Evolutionary conservation across 225 moss, liverwort and hornwort genomes (phyloP).

Genomic region (Ulota crispa): DNA sequence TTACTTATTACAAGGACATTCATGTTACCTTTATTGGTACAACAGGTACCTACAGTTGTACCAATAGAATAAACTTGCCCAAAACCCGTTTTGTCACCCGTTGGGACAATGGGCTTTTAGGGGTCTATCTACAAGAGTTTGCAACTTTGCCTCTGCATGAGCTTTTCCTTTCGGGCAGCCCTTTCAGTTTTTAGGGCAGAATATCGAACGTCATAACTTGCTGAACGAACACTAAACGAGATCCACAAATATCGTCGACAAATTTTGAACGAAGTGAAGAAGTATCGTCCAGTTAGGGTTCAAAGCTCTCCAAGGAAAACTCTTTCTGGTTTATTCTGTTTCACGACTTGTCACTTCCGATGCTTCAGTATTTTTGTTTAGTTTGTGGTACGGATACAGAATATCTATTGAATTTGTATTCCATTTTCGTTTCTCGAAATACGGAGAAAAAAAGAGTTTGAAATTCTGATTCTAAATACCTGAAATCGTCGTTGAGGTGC

Average conservation of each 20-base stretch:
- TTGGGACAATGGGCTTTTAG: no score
- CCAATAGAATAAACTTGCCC: no score
- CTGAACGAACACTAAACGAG: background rate
- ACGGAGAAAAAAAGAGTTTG: background rate
- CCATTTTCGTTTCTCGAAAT: background rate
- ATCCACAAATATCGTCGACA: accelerated
- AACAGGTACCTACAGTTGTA: no score
- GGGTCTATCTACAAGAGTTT: no score
- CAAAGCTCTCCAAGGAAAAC: background rate
- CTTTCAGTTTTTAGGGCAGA: background rate
- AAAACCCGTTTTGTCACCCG: no score
- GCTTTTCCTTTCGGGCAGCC: background rate
- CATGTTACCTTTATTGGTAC: no score
- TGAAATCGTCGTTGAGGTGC: background rate
- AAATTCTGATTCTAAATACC: background rate
- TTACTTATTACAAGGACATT: no score
- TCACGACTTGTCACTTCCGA: background rate
- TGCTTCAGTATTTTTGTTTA: background rate
- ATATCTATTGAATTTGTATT: background rate
- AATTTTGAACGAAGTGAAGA: background rate
- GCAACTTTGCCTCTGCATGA: background rate
- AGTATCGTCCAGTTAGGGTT: background rate
- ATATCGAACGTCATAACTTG: background rate
- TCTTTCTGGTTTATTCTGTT: background rate
- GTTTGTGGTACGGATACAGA: background rate